Evolutionary conservation across 2,329 filamentous ascomycete species (phyloP).

Genomic region (Alternaria rosae): DNA sequence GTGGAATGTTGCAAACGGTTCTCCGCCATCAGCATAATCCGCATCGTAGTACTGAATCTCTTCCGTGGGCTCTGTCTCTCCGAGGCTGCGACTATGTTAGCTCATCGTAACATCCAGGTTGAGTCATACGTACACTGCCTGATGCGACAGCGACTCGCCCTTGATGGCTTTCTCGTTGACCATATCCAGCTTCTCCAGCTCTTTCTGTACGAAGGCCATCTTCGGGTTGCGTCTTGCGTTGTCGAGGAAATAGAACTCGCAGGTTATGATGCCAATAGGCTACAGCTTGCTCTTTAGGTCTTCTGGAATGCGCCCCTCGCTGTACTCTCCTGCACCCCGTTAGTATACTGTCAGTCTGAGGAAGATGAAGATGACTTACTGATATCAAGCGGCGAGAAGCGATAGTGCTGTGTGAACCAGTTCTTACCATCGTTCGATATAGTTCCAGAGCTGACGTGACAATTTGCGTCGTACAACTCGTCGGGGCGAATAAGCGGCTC

Average conservation of each 20-base stretch:
- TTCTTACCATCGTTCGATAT: conserved; percentile 1
- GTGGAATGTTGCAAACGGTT: conserved; percentile 25
- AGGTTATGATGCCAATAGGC: conserved; percentile 21
- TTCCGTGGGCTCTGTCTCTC: not conserved
- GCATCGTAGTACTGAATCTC: conserved; percentile 12
- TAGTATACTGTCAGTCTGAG: not conserved
- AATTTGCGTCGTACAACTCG: conserved; percentile 7
- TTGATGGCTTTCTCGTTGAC: conserved; percentile 27
- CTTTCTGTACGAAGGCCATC: conserved; percentile 7
- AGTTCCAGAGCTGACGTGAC: conserved; percentile 6
- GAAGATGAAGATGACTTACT: not conserved
- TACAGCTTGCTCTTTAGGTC: conserved; percentile 8
- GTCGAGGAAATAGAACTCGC: conserved; percentile 21
- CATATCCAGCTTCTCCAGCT: conserved; percentile 23
- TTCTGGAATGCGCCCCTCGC: not conserved
- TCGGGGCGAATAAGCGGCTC: conserved; percentile 7
- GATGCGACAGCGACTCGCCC: conserved; percentile 18
- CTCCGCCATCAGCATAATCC: conserved; percentile 2
- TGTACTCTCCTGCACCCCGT: not conserved
- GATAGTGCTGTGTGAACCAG: conserved; percentile 21
- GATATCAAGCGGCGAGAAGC: conserved; percentile 18
- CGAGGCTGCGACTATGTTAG: conserved; percentile 7
- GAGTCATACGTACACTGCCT: conserved; percentile 11
- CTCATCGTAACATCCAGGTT: not conserved
- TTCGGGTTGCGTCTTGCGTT: not conserved